Base-by-base conservation (phyloP, 106 monocot genomes). In the Iris macrosiphon region DNA sequence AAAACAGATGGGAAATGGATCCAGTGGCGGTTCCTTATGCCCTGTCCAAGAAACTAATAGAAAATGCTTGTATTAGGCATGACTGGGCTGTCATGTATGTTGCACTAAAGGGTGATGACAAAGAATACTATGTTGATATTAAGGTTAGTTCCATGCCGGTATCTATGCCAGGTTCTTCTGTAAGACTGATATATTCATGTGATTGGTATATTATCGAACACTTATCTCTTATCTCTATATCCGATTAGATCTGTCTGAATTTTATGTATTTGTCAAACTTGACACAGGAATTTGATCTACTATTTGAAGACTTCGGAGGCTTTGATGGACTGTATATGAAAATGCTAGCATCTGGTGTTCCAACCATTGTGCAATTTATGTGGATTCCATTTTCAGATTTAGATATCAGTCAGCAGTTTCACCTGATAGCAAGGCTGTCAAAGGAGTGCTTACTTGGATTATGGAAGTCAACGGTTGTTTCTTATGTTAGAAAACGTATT, bases 31-130 rank as follows among this genome's bases (percentile, higher is more conserved):
- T 90, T 69, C 90, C 90, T 39, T 85, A 62, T 75, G 90, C 78
- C 30, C 63, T 90, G 40, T 85, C 90, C 16, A 85, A 70, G 72
- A 90, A 78, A 67, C 60, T 90, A 51, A 41, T 85, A 17, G 81
- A 71, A 59, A 66, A 59, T 78, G 84, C 81, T 58, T 68, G 78
- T 7, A 90, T 90, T 54, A 80, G 90, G 22, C 84, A 85, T 73
- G 90, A 90, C 27, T 90, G 90, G 90, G 90, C 58, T 69, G 84
- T 72, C 61, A 84, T 90, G 90, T 85, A 65, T 64, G 58, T 90
- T 72, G 26, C 72, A 45, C 80, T 90, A 43, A 90, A 90, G 72
- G 90, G 90, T 45, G 90, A 85, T 57, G 78, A 90, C 49, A 85
- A 62, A 62, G 90, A 90, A 49, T 90, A 90, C 54, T 75, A 46